Base-by-base conservation (phyloP, 768 basidiomycete genomes). In the Leccinum incarnatum region DNA sequence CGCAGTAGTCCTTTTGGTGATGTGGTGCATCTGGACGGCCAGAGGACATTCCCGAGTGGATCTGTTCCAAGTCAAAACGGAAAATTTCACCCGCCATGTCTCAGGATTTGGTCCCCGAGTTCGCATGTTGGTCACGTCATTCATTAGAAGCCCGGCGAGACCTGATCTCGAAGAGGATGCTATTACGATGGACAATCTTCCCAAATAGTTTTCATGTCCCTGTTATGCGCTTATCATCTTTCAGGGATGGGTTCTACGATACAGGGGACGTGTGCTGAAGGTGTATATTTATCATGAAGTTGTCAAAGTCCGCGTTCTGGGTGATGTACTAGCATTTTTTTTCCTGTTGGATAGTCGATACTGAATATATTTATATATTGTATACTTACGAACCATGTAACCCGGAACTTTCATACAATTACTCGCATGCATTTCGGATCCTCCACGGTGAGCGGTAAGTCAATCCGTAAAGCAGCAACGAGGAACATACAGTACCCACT, bases 11-110 rank as follows among this genome's bases (percentile, higher is more conserved):
- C 42, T 72, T 5, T 70, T 82, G 46, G 74, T 81, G 32, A 37
- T 69, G 4, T 84, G 80, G 78, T 78, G 78, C 57, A 75, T 82
- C 23, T 75, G 75, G 67, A 65, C 52, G 12, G 56, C 62, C 37
- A 57, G 62, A 42, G 67, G 66, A 7, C 46, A 17, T 5, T 14
- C 17, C 36, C 48, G 17, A 10, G 45, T n/a, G 8, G 11, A 42
- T 19, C 40, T 42, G 40, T 42, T 19, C n/a, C n/a, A 19, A 1
- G 40, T 19, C 40, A 19, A 42, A 19, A n/a, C 40, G 40, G n/a
- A 21, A 21, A 21, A 23, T n/a, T 42, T 42, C n/a, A 42, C 40
- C 17, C 40, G n/a, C n/a, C 40, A 11, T 5, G 25, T 27, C 2
- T 32, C 17, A 6, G 25, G 21, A 49, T 17, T 47, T 30, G 37